phyloP scores from a whole-genome alignment of 2,329 filamentous ascomycete genomes.

The Diplodia sapinea region DNA sequence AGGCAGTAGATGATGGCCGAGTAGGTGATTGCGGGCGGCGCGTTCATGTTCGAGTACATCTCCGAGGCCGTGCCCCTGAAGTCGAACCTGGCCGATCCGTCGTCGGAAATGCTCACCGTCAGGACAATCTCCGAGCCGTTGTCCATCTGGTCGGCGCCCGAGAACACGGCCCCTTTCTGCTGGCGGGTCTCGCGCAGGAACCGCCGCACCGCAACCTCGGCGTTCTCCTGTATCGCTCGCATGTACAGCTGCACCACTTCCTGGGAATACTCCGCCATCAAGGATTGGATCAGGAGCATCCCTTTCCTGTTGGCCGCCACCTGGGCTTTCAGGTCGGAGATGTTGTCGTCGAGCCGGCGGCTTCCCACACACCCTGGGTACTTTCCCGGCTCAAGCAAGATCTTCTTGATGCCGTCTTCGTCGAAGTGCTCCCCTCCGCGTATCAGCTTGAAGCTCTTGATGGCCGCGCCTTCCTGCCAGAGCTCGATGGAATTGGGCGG shows the following conservation, averaged over 20 bases:
- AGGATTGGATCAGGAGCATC: conserved; percentile 43
- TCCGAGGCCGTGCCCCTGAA: conserved; percentile 34
- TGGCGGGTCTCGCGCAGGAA: conserved; percentile 55
- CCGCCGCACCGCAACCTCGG: conserved; percentile 43
- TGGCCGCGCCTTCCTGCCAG: conserved; percentile 56
- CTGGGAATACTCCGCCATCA: conserved; percentile 47
- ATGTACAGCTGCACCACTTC: conserved; percentile 50
- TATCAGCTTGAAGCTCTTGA: conserved; percentile 51
- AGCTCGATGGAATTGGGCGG: conserved; percentile 54
- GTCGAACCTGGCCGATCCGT: conserved; percentile 33
- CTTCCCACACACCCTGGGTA: conserved; percentile 43
- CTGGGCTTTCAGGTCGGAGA: conserved; percentile 46
- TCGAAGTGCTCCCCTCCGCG: conserved; percentile 47
- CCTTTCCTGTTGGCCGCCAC: conserved; percentile 45
- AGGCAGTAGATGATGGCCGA: conserved; percentile 59
- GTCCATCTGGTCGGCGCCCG: conserved; percentile 32
- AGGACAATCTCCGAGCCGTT: conserved; percentile 33
- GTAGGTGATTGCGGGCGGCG: conserved; percentile 53
- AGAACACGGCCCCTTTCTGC: conserved; percentile 13
- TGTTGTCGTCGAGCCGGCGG: conserved; percentile 43
- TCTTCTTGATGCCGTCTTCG: conserved; percentile 39
- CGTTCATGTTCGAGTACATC: conserved; percentile 35
- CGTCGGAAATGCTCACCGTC: conserved; percentile 24
- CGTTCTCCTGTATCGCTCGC: conserved; percentile 47
- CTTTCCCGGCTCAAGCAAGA: conserved; percentile 39